Percentiles rank a stretch among this genome's conserved stretches.
Conservation (phyloP, 2,329 filamentous ascomycete genomes). For the Diplodia seriata region DNA sequence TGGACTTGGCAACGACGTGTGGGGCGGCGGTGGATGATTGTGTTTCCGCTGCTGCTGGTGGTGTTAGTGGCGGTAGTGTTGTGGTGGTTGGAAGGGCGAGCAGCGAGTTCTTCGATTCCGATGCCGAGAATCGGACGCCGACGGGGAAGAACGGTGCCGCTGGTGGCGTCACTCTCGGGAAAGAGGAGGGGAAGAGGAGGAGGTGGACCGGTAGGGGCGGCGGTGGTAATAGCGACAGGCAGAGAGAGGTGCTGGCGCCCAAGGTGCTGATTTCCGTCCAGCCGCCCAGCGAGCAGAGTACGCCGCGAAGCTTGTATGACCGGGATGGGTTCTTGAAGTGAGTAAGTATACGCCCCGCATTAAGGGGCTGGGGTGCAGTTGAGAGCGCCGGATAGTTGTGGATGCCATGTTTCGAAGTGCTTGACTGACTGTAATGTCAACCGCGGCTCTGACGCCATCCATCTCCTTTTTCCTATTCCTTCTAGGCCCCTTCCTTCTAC, state of each 20-base stretch:
- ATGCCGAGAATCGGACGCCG: conserved; percentile 22
- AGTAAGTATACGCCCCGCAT: not conserved
- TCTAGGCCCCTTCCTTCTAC: not conserved
- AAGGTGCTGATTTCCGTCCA: conserved; percentile 37
- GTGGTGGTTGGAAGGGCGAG: not conserved
- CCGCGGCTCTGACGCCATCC: not conserved
- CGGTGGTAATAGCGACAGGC: not conserved
- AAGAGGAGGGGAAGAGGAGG: conserved; percentile 29
- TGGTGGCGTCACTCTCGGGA: not conserved
- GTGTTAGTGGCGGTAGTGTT: not conserved
- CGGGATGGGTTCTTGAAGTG: conserved; percentile 42
- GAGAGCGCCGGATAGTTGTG: not conserved
- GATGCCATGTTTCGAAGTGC: not conserved
- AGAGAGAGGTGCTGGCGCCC: conserved; percentile 18
- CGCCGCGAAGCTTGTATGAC: conserved; percentile 46
- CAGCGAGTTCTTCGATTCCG: conserved; percentile 13
- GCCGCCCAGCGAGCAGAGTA: conserved; percentile 37
- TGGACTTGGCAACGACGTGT: not conserved
- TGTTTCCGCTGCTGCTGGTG: not conserved
- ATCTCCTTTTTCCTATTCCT: not conserved
- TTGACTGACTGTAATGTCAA: not conserved
- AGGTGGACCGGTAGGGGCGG: not conserved
- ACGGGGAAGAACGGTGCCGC: not conserved
- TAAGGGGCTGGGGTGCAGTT: not conserved
- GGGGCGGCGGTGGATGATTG: not conserved